phyloP scores from a whole-genome alignment of 73 alveolate genomes.

The Paramecium biaurelia region DNA sequence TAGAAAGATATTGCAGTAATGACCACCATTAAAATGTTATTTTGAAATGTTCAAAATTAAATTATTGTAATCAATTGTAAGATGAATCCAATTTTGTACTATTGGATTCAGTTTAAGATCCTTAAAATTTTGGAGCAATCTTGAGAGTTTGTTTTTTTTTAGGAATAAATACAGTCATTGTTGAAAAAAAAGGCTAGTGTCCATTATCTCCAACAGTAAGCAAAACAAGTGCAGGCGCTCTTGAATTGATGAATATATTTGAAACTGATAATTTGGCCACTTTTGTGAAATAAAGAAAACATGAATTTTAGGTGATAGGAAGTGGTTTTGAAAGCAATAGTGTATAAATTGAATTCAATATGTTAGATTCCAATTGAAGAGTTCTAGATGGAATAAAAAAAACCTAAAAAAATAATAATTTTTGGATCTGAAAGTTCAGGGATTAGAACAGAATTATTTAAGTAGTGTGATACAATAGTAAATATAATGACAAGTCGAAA shows the following conservation, averaged over 20 bases:
- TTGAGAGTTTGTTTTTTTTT: conserved; percentile 70
- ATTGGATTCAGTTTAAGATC: conserved; percentile 74
- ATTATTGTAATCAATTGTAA: not conserved
- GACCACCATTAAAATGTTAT: conserved; percentile 75
- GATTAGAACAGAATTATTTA: not conserved
- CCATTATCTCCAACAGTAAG: conserved; percentile 80
- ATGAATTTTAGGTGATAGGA: not conserved
- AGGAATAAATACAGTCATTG: conserved; percentile 75
- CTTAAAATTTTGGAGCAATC: conserved; percentile 82
- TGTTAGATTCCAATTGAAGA: not conserved
- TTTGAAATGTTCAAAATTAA: not conserved
- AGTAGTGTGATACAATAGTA: conserved; percentile 26
- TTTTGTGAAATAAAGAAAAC: not conserved
- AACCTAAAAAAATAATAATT: not conserved
- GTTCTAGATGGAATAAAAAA: not conserved
- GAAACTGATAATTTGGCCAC: not conserved
- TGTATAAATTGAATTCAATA: not conserved
- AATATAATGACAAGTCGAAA: not conserved
- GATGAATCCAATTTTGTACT: conserved; percentile 58
- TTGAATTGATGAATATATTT: conserved; percentile 73
- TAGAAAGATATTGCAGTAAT: conserved; percentile 54
- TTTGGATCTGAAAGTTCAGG: conserved; percentile 60
- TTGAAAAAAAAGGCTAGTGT: conserved; percentile 60
- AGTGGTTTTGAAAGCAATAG: conserved; percentile 22
- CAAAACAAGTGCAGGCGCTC: conserved; percentile 78